Percentiles rank a stretch among this genome's conserved stretches.
Evolutionary conservation across 371 early-diverging fungal species (phyloP).

Genomic region (Nosema bombycis): DNA sequence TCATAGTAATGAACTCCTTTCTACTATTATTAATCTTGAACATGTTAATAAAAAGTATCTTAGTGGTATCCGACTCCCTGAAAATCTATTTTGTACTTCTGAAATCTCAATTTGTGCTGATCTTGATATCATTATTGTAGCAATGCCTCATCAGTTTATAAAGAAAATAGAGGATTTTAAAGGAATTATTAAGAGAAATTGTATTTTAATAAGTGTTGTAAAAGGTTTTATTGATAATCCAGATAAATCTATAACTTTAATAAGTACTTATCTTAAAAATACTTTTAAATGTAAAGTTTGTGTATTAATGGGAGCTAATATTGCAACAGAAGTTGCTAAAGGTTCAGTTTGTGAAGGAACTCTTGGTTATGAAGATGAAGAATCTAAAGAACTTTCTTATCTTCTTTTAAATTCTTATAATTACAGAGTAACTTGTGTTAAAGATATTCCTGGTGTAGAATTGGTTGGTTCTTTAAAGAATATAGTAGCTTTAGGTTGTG

Average conservation of each 20-base stretch:
- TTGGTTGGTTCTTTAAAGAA: slow-evolving; percentile 94
- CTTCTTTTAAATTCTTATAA: slow-evolving; percentile 76
- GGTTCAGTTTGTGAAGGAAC: slow-evolving; percentile 88
- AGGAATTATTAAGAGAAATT: slow-evolving; percentile 69
- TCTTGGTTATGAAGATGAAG: slow-evolving; percentile 68
- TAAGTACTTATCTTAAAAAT: slow-evolving; percentile 76
- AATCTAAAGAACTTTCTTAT: slow-evolving; percentile 72
- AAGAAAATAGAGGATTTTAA: slow-evolving; percentile 70
- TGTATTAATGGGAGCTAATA: slow-evolving; percentile 92
- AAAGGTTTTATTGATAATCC: slow-evolving; percentile 67
- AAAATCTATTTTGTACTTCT: slow-evolving; percentile 77
- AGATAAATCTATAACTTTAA: slow-evolving; percentile 71
- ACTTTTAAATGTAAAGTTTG: slow-evolving; percentile 71
- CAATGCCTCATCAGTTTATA: slow-evolving; percentile 87
- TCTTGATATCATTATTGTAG: slow-evolving; percentile 82
- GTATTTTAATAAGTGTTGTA: slow-evolving; percentile 82
- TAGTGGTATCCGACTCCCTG: slow-evolving; percentile 76
- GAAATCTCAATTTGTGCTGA: slow-evolving; percentile 71
- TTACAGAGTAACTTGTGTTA: slow-evolving; percentile 74
- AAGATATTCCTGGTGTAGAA: slow-evolving; percentile 82
- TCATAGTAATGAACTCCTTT: slow-evolving; percentile 72
- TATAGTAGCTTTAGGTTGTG: slow-evolving; percentile 90
- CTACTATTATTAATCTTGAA: slow-evolving; percentile 82
- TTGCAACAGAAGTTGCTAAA: slow-evolving; percentile 86
- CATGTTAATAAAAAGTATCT: slow-evolving; percentile 92